phyloP scores from a whole-genome alignment of 371 early-diverging fungal genomes.

The Choanephora cucurbitarum region DNA sequence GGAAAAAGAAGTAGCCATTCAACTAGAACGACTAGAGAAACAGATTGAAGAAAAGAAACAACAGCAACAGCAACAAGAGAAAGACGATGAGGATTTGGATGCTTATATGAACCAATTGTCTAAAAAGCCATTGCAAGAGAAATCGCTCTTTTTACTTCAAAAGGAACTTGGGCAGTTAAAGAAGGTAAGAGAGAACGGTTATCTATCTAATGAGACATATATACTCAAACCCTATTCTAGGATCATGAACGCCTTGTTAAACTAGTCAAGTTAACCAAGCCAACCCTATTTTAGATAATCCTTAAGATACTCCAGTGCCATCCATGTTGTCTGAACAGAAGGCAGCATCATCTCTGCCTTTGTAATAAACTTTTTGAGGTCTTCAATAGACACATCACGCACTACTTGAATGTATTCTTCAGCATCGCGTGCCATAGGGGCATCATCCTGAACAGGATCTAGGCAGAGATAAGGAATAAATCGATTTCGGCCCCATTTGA shows the following conservation, averaged over 20 bases:
- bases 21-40: slow-evolving; percentile 31
- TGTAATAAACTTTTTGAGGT: slow-evolving; percentile 46
- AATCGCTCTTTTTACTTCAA: slow-evolving; percentile 47
- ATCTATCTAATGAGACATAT: too few species aligned
- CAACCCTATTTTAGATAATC: slow-evolving; percentile 28
- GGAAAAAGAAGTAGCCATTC: slow-evolving; percentile 26
- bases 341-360: slow-evolving; percentile 53
- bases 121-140: slow-evolving; percentile 28
- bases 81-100: slow-evolving; percentile 64
- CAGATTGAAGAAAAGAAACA: slow-evolving; percentile 35
- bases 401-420: slow-evolving; percentile 57
- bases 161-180: slow-evolving; percentile 49
- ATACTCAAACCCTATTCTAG: too few species aligned
- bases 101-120: slow-evolving; percentile 51
- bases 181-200: slow-evolving; percentile 40
- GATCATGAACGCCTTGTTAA: slow-evolving; percentile 54
- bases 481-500: slow-evolving; percentile 67
- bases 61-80: slow-evolving; percentile 27
- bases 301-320: slow-evolving; percentile 49
- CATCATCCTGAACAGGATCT: slow-evolving; percentile 52
- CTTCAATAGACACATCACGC: slow-evolving; percentile 35
- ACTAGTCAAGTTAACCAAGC: slow-evolving; percentile 60
- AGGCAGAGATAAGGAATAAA: slow-evolving; percentile 66
- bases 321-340: slow-evolving; percentile 54
- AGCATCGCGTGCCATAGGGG: slow-evolving; percentile 53